Evolutionary conservation across 1,139 yeast genomes (phyloP).

Genomic region (Suhomyces bokatorum): DNA sequence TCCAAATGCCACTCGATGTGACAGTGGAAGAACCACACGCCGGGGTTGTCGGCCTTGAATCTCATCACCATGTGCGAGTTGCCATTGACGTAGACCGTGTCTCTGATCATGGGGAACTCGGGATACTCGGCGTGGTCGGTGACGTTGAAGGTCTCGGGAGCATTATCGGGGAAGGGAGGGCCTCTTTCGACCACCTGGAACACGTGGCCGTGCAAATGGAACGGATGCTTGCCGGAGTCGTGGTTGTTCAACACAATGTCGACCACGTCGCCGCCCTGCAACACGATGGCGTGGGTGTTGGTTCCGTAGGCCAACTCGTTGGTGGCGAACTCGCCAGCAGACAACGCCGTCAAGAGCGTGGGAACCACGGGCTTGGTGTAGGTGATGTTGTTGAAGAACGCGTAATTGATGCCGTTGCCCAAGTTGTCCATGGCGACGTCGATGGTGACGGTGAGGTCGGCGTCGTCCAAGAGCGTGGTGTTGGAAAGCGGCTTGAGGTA

Average conservation of each 20-base stretch:
- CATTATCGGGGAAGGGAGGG: constrained; percentile 32
- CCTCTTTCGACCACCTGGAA: constrained; percentile 59
- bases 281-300: constrained; percentile 70
- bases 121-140: constrained; percentile 37
- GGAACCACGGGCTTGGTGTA: constrained; percentile 82
- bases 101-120: constrained; percentile 65
- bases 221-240: constrained; percentile 84
- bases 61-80: constrained; percentile 66
- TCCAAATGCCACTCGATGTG: constrained; percentile 67
- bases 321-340: constrained; percentile 61
- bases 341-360: constrained; percentile 68
- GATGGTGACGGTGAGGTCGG: constrained; percentile 65
- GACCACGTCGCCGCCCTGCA: constrained; percentile 66
- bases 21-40: constrained; percentile 67
- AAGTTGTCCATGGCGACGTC: constrained; percentile 78
- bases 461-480: constrained; percentile 54
- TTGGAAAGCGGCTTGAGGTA: constrained; percentile 57
- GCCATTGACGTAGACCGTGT: constrained; percentile 63
- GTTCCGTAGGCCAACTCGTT: constrained; percentile 60
- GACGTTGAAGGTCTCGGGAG: constrained; percentile 43
- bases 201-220: constrained; percentile 81
- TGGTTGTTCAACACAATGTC: constrained; percentile 69
- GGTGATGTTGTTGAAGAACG: constrained; percentile 84
- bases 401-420: constrained; percentile 81
- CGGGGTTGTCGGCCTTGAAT: constrained; percentile 60